Evolutionary conservation across 2,329 filamentous ascomycete species (phyloP), one percentile per base, ranked within the genome.

Genomic region (Leptodontidium sp.): DNA sequence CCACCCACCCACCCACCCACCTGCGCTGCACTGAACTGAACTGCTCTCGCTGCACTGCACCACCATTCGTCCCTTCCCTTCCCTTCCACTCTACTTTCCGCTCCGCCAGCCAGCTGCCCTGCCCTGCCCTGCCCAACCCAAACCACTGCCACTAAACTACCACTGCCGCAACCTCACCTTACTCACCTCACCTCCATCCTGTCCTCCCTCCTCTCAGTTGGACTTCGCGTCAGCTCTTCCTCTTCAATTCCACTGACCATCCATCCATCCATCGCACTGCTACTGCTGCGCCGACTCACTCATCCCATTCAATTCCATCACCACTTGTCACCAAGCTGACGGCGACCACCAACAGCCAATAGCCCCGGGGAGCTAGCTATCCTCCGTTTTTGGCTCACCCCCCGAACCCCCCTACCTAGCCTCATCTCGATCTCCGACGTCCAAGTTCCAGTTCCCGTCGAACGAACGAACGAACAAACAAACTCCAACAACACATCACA

Each of bases 371-470:
- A 72, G 71, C 73, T 70, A 68, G 71, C 73, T 70, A 68, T 72
- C 70, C 67, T 75, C 72, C 73, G 67, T 73, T 72, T 71, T 71
- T 71, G 73, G 75, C 72, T 71, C 70, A 74, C 62, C 71, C 59
- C 49, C 59, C 63, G 58, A 61, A 61, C 58, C 58, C 58, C 68
- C 70, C 66, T 66, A 69, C 69, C 64, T 65, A 70, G 67, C 67
- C 71, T 66, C 63, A 66, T 68, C 45, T 63, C 62, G 40, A 67
- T 61, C 64, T 67, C 58, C 64, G 52, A 66, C 69, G 50, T 69
- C 68, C 61, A 61, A 64, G 63, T 57, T 66, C 61, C 52, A 59
- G 59, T 52, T 14, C 21, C 21, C 21, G 21, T 32, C 29, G 29
- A 32, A 45, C 57, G 15, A 21, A 38, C 17, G 17, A 24, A 38